A percentile compares a stretch with the other conserved stretches of the same genome.
Conservation (phyloP, 2,329 filamentous ascomycete genomes). For the Diaporthe longicolla region DNA sequence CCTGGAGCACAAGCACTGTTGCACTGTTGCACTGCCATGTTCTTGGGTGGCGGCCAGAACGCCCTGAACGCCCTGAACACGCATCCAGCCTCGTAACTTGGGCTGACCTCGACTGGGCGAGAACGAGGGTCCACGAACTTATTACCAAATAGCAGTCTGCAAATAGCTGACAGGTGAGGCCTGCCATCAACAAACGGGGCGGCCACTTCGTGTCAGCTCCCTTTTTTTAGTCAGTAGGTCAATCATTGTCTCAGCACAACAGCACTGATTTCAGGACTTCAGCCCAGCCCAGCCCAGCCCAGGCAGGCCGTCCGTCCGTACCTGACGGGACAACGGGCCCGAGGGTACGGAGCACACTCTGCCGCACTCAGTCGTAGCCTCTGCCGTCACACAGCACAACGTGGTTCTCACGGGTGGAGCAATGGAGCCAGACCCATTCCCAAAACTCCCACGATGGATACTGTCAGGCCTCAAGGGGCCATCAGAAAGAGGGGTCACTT, state of each 20-base stretch:
- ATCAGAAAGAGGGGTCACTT: slow-evolving; percentile 24
- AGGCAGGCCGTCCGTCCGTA: too few species aligned
- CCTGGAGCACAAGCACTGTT: background rate
- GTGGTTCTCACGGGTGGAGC: background rate
- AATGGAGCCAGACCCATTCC: background rate
- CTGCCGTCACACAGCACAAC: background rate
- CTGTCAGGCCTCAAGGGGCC: background rate
- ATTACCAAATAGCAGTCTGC: background rate
- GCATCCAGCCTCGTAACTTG: slow-evolving; percentile 22
- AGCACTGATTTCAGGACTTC: background rate
- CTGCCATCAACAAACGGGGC: too few species aligned
- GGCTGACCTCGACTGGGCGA: background rate
- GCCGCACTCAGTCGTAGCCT: background rate
- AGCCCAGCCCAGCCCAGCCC: background rate
- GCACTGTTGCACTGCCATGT: slow-evolving; percentile 8
- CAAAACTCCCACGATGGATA: background rate
- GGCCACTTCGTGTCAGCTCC: too few species aligned
- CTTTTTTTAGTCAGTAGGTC: background rate
- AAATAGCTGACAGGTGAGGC: background rate
- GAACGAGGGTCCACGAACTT: background rate
- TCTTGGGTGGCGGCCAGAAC: slow-evolving; percentile 9
- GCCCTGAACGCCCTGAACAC: background rate
- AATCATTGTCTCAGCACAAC: background rate
- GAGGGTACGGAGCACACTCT: slow-evolving; percentile 16
- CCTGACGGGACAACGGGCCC: slow-evolving; percentile 3